phyloP scores from a whole-genome alignment of 2,329 filamentous ascomycete species.

The Arthrobotrys conoides region DNA sequence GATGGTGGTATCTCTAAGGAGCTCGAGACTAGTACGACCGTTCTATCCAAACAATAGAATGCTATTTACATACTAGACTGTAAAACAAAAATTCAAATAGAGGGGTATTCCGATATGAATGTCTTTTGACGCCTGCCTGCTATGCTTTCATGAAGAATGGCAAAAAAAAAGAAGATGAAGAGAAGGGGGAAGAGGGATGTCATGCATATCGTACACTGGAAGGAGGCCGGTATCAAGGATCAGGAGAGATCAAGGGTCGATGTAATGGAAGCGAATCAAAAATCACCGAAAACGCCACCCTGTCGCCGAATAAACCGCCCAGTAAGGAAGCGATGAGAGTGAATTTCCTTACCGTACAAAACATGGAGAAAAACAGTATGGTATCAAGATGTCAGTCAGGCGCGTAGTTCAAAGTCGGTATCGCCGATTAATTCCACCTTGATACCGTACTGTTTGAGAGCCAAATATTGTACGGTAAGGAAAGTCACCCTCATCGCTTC shows the following conservation, averaged over 20 bases:
- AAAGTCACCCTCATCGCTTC: conserved; percentile 53
- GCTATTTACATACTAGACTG: conserved; percentile 4
- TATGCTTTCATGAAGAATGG: not conserved
- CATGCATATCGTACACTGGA: conserved; percentile 14
- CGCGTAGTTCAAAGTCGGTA: conserved; percentile 31
- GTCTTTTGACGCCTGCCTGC: conserved; percentile 15
- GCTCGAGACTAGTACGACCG: not conserved
- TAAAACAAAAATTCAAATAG: not conserved
- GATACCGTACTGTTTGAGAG: conserved; percentile 28
- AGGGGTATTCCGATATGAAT: conserved; percentile 34
- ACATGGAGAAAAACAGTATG: not conserved
- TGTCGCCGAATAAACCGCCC: not conserved
- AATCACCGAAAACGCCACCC: conserved; percentile 3
- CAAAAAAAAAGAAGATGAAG: not conserved
- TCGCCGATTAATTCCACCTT: conserved; percentile 38
- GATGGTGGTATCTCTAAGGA: not conserved
- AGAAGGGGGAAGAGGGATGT: not conserved
- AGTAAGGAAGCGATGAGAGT: conserved; percentile 2
- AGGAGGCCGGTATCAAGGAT: not conserved
- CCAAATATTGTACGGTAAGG: conserved; percentile 37
- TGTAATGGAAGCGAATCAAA: not conserved
- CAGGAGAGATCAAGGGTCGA: not conserved
- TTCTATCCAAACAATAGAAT: not conserved
- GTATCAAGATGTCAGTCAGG: conserved; percentile 12
- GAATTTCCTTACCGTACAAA: not conserved